phyloP scores from a whole-genome alignment of 108 stramenopile genomes.

The Ochromonas danica region DNA sequence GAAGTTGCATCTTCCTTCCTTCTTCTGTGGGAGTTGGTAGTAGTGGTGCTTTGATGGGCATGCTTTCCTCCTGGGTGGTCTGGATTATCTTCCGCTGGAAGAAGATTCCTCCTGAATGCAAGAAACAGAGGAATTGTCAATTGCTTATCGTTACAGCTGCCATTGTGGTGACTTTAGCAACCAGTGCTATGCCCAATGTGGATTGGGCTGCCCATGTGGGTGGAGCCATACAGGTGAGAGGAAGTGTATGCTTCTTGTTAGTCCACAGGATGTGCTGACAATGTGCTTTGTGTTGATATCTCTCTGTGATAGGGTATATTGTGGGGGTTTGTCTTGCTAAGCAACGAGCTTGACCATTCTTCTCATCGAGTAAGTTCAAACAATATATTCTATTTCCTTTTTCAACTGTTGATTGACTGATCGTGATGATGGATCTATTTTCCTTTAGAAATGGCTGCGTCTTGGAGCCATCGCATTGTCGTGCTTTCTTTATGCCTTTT shows the following conservation, averaged over 20 bases:
- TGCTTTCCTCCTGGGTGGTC: slow-evolving; percentile 25
- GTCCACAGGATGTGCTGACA: neutral
- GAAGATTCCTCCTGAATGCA: slow-evolving; percentile 9
- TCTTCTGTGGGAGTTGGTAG: slow-evolving; percentile 27
- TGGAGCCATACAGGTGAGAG: slow-evolving; percentile 4
- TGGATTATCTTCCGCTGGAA: slow-evolving; percentile 31
- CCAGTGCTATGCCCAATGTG: neutral
- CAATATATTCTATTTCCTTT: neutral
- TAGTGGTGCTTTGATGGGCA: slow-evolving; percentile 26
- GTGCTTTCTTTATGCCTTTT: neutral
- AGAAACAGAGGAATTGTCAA: slow-evolving; percentile 21
- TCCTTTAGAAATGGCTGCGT: neutral
- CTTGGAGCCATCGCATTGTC: neutral
- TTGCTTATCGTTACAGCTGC: neutral
- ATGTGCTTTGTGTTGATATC: neutral
- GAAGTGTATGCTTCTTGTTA: neutral
- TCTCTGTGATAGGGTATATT: neutral
- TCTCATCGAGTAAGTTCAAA: neutral
- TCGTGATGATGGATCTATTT: no score
- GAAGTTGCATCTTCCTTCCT: slow-evolving; percentile 19
- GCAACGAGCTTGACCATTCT: slow-evolving; percentile 20
- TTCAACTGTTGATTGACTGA: neutral
- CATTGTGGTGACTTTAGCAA: slow-evolving; percentile 13
- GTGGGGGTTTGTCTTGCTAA: neutral
- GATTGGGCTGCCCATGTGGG: slow-evolving; percentile 34